These are phyloP conservation scores for Fraxinus paxiana DNA, from an alignment of 305 asterid species.

Conservation along the genomic window DNA sequence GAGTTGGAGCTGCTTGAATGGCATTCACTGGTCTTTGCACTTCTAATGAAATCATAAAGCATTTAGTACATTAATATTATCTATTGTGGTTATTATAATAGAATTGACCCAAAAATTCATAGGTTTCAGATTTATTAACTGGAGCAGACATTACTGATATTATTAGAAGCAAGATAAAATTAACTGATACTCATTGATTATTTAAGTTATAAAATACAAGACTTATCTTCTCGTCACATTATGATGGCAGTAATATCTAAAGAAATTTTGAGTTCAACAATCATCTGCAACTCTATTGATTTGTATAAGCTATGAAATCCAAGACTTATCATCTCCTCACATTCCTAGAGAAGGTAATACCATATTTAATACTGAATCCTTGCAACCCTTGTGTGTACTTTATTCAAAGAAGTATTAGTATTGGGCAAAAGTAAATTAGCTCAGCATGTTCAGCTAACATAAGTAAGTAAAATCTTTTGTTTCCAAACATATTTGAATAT, in stretches of 20 bases:
- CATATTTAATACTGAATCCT: neutral
- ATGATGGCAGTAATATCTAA: neutral
- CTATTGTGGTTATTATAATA: neutral
- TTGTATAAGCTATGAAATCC: neutral
- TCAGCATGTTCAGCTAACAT: neutral
- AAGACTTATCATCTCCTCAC: neutral
- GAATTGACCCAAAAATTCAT: neutral
- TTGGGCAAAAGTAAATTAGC: neutral
- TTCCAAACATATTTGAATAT: neutral
- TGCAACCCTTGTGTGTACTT: neutral
- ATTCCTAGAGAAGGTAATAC: neutral
- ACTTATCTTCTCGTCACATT: neutral
- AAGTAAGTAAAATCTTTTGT: neutral
- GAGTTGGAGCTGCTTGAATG: slow-evolving; percentile 22
- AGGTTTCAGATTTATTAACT: neutral
- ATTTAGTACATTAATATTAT: neutral
- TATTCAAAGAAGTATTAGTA: neutral
- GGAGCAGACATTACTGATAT: neutral
- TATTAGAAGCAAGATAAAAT: neutral
- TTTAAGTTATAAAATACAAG: neutral
- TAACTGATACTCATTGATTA: neutral
- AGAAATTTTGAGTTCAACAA: neutral
- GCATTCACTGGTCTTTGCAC: neutral
- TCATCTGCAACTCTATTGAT: neutral
- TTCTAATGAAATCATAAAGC: slow-evolving; percentile 26